Evolutionary conservation across 1,284 basidiomycete genomes (phyloP), one percentile per base, ranked within the genome.

Genomic region (Ceratobasidium sp.): DNA sequence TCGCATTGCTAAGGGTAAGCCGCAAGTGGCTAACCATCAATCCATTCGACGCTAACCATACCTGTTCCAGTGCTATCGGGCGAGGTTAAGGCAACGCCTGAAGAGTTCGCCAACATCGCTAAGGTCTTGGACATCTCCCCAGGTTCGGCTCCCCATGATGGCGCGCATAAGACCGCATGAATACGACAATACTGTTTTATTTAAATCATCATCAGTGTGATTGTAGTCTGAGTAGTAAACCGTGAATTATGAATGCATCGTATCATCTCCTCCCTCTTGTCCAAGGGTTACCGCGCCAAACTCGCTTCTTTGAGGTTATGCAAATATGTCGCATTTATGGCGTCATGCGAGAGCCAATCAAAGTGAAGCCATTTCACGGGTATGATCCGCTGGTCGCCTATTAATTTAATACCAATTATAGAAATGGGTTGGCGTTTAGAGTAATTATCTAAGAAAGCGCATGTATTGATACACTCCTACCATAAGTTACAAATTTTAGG

Each of bases 11-110:
- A 33, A 72, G 5, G 45, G 67, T 60, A 33, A 29, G 67, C 27
- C 7, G 22, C 47, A 1, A 11, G 27, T 57, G 14, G 24, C 54
- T 47, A 33, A 17, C 7, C 22, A 4, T 2, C n/a, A 41, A 7
- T 62, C 24, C 29, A 8, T 19, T 31, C 22, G 41, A 4, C 29
- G 15, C 36, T 71, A 47, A 59, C 9, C 41, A 47, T 31, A 56
- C n/a, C 36, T 27, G 19, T 63, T 47, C 15, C 45, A 72, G 67
- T 72, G 44, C 31, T 72, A 27, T 33, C 56, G 33, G 67, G 67
- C 27, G 22, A 72, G 17, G 17, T 22, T 29, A 59, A 72, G 45
- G 14, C 67, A 8, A 60, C 67, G 14, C 15, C 44, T 9, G 56
- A 60, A 14, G 67, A 72, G 47, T 72, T 72, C 31, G 36, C 60